Evolutionary conservation across 805 yeast species (phyloP).

Genomic region (Sugiyamaella valdiviana): DNA sequence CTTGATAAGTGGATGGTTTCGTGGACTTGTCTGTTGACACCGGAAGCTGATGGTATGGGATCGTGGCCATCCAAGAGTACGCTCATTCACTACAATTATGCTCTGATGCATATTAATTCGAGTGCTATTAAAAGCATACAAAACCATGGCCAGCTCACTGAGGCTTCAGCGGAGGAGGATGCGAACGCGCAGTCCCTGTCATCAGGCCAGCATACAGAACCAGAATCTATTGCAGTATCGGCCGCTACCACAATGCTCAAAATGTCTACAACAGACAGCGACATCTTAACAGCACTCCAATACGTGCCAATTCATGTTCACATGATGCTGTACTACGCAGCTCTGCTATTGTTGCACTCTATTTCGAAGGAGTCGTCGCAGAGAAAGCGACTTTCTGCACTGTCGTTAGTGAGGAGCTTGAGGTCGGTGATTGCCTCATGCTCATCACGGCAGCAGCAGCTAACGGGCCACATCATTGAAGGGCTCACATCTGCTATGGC

Average conservation of each 20-base stretch:
- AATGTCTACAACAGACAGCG: slow-evolving; percentile 52
- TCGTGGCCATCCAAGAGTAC: slow-evolving; percentile 68
- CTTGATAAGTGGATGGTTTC: slow-evolving; percentile 75
- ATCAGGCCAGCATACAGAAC: slow-evolving; percentile 10
- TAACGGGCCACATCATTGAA: slow-evolving; percentile 8
- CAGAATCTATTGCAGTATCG: slow-evolving; percentile 42
- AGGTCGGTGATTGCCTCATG: slow-evolving; percentile 9
- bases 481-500: slow-evolving; percentile 10
- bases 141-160: slow-evolving; percentile 20
- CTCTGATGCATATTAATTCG: slow-evolving; percentile 64
- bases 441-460: slow-evolving; percentile 1
- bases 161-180: not conserved
- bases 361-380: slow-evolving; percentile 15
- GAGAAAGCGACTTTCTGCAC: slow-evolving; percentile 4
- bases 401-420: slow-evolving; percentile 11
- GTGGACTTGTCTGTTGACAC: slow-evolving; percentile 65
- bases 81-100: slow-evolving; percentile 63
- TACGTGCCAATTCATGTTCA: slow-evolving; percentile 71
- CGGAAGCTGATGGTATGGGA: slow-evolving; percentile 42
- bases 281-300: slow-evolving; percentile 48
- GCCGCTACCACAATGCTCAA: slow-evolving; percentile 61
- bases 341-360: slow-evolving; percentile 41
- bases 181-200: not conserved
- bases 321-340: slow-evolving; percentile 64
- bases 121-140: slow-evolving; percentile 28